Evolutionary conservation across 2,329 filamentous ascomycete species (phyloP), one percentile per base, ranked within the genome.

Genomic region (Ophiostoma perfectum): DNA sequence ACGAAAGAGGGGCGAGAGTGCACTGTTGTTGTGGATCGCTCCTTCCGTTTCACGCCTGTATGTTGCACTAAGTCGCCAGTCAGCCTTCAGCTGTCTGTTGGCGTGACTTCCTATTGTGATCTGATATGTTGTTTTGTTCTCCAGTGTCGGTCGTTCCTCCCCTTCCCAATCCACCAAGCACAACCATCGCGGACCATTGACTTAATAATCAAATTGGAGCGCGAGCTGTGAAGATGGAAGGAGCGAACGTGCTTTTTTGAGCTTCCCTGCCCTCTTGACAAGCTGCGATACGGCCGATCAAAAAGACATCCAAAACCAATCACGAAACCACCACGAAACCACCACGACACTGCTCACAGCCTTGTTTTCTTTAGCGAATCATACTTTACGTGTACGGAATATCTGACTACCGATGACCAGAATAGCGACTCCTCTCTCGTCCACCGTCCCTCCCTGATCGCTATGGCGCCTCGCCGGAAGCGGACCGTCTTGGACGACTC

Each of bases 401-500:
- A 39, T 11, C 27, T 14, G n/a, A 18, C 14, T 41, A 62, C 58
- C 60, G 16, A 63, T 63, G 60, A 63, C 16, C 39, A 44, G 60
- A 27, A 16, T 3, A 63, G n/a, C 16, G 8, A 11, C 16, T 14
- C 7, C 38, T 62, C 12, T 42, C 16, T 14, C 18, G 60, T 42
- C 60, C 39, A 42, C 39, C 39, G 38, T 63, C 60, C 39, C 39
- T 39, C 18, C 60, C 60, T 63, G 60, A 41, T 63, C 60, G 75
- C 74, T 72, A 87, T 87, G 85, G 82, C 83, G 74, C 84, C 84
- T 77, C 83, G 86, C 76, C 83, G 83, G 73, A 85, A 81, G 80
- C 83, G 82, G 73, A 86, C 84, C 76, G 77, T 84, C 73, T 76
- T 86, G 70, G 79, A 81, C 71, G 80, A 80, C 62, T 83, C 83